These are phyloP conservation scores for Pestalotiopsis sp. DNA, from an alignment of 2,329 filamentous ascomycete genomes.

Conservation along the genomic window DNA sequence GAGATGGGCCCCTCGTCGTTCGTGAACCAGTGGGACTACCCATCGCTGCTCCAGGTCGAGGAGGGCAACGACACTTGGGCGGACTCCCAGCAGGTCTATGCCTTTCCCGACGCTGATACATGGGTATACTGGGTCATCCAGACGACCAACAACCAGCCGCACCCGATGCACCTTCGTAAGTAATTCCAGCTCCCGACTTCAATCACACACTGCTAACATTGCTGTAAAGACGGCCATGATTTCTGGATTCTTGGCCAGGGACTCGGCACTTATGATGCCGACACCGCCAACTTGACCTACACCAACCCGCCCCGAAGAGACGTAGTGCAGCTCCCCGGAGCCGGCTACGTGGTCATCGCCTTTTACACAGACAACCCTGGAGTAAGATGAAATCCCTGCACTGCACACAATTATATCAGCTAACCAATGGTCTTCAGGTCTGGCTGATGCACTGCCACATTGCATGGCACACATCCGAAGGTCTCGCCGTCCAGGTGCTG, in stretches of 20 bases:
- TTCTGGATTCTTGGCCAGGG: constrained; percentile 37
- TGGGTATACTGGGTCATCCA: constrained; percentile 37
- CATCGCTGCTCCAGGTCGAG: constrained; percentile 39
- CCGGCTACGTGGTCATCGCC: constrained; percentile 50
- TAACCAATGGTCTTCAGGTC: constrained; percentile 2
- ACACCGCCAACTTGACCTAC: constrained; percentile 31
- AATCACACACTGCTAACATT: neutral
- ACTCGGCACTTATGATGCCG: constrained; percentile 29
- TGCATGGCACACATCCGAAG: constrained; percentile 49
- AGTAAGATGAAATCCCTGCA: neutral
- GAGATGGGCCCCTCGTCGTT: constrained; percentile 50
- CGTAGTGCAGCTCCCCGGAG: constrained; percentile 43
- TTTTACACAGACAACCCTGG: constrained; percentile 57
- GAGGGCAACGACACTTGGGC: constrained; percentile 26
- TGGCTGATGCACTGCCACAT: constrained; percentile 42
- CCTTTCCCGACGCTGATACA: constrained; percentile 24
- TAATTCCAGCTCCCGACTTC: neutral
- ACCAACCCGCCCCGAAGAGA: constrained; percentile 52
- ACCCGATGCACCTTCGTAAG: constrained; percentile 44
- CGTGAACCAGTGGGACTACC: constrained; percentile 47
- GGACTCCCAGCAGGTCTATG: constrained; percentile 29
- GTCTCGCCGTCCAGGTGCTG: constrained; percentile 55
- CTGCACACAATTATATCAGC: neutral
- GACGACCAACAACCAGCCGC: constrained; percentile 28
- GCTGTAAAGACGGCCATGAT: constrained; percentile 40